Base-by-base conservation (phyloP, 2,329 filamentous ascomycete genomes). In the Penicillium janthinellum region DNA sequence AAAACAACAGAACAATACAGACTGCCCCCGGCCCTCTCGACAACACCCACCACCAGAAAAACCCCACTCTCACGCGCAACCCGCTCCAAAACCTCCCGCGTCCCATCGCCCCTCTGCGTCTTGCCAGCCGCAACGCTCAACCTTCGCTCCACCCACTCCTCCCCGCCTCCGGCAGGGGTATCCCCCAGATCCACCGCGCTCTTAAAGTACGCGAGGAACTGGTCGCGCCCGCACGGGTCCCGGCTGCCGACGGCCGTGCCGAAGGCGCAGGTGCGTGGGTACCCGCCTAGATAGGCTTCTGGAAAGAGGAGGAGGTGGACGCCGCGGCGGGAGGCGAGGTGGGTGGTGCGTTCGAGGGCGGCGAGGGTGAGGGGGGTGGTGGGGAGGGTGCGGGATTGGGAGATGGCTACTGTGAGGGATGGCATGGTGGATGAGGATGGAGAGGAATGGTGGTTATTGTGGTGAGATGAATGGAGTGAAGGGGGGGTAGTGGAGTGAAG, bases 201-300 rank as follows among this genome's bases (percentile, higher is more conserved):
- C 59, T 88, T 85, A 77, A 92, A 96, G 77, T 96, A 96, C 4
- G 82, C 78, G 8, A 93, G 83, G 72, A 88, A 97, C 69, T 95
- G 91, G 22, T 96, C 91, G n/a, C 92, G 84, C 5, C 92, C 93
- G 45, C 82, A 79, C 1, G 83, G 79, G 0, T 84, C 82, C 35
- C 92, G 87, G 20, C 82, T 81, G 4, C 93, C 93, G 4, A 96
- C 82, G 1, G 85, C 82, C 49, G 86, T 87, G 3, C 92, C 92
- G 70, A 96, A 96, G 52, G 80, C 79, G 61, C 88, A 88, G 20
- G 89, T 92, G n/a, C 92, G 88, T n/a, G 93, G 93, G 73, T 97
- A 96, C 2, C 93, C 93, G 56, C 93, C 93, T 1, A 97, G 83
- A 72, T 91, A 96, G 31, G 92, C 93, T 80, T 97, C 93, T 0